phyloP scores from a whole-genome alignment of 106 monocot genomes.

The Apostasia ramifera region DNA sequence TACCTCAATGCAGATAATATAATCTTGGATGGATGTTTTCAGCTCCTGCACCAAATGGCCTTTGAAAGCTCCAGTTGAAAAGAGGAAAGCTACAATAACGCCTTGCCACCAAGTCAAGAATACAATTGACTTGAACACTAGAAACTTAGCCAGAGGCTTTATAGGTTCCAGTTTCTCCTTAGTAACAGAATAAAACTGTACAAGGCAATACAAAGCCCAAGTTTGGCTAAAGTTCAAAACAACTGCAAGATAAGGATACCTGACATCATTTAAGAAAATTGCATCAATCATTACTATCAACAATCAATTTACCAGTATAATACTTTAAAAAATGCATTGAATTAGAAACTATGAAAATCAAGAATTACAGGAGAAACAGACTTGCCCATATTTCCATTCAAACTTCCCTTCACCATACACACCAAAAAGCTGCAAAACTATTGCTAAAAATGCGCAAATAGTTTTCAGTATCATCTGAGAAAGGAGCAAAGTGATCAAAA shows the following conservation, averaged over 20 bases:
- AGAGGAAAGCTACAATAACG: conserved; percentile 77
- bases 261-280: conserved; percentile 7
- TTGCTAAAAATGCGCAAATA: conserved; percentile 80
- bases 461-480: conserved; percentile 97
- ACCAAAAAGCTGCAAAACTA: conserved; percentile 71
- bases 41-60: conserved; percentile 75
- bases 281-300: no score
- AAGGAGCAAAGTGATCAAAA: conserved; percentile 1
- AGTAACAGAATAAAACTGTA: conserved; percentile 91
- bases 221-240: conserved; percentile 97
- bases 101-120: conserved; percentile 99
- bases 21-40: conserved; percentile 88
- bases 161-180: conserved; percentile 87
- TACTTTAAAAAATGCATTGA: not conserved
- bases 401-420: conserved; percentile 98
- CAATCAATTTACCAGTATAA: no score
- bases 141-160: conserved; percentile 88
- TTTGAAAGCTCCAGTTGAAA: conserved; percentile 71
- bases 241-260: conserved; percentile 92
- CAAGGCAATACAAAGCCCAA: conserved; percentile 95
- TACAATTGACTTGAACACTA: conserved; percentile 96
- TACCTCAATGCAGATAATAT: conserved; percentile 98
- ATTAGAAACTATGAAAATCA: not conserved
- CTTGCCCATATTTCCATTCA: conserved; percentile 86
- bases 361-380: not conserved